Percentiles rank a stretch among this genome's conserved stretches.
Conservation (phyloP, 768 basidiomycete species). For the Pisolithus marmoratus region DNA sequence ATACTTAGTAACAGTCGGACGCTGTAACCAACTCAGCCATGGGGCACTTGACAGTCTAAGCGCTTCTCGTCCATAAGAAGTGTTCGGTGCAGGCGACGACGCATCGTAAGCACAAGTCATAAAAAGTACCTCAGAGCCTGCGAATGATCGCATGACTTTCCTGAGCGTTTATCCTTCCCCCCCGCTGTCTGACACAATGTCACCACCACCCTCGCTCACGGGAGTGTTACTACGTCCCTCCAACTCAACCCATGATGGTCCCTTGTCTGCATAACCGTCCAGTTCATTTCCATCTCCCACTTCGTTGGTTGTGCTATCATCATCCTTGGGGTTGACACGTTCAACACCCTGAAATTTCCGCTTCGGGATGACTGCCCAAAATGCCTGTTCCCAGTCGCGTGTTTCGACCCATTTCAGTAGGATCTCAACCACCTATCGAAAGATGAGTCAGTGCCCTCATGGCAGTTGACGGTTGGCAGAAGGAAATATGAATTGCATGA, state of each 20-base stretch:
- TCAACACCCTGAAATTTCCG: slow-evolving; percentile 65
- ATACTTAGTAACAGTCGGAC: slow-evolving; percentile 39
- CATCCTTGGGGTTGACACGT: slow-evolving; percentile 9
- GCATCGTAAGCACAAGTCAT: no score
- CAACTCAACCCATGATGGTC: not conserved
- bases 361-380: slow-evolving; percentile 86
- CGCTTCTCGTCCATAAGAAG: not conserved
- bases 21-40: slow-evolving; percentile 50
- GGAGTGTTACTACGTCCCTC: not conserved
- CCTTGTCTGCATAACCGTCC: not conserved
- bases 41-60: slow-evolving; percentile 28
- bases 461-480: not conserved
- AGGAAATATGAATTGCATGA: not conserved
- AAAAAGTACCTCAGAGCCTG: no score
- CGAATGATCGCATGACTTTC: no score
- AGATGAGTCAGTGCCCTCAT: slow-evolving; percentile 1
- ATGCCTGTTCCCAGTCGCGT: slow-evolving; percentile 78
- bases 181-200: not conserved
- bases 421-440: slow-evolving; percentile 72
- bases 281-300: slow-evolving; percentile 10
- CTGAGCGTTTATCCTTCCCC: not conserved
- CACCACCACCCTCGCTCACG: not conserved
- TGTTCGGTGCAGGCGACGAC: not conserved
- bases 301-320: slow-evolving; percentile 9
- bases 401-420: slow-evolving; percentile 85